Conservation (phyloP, 2,329 filamentous ascomycete species). For the Hypoxylon sp. region DNA sequence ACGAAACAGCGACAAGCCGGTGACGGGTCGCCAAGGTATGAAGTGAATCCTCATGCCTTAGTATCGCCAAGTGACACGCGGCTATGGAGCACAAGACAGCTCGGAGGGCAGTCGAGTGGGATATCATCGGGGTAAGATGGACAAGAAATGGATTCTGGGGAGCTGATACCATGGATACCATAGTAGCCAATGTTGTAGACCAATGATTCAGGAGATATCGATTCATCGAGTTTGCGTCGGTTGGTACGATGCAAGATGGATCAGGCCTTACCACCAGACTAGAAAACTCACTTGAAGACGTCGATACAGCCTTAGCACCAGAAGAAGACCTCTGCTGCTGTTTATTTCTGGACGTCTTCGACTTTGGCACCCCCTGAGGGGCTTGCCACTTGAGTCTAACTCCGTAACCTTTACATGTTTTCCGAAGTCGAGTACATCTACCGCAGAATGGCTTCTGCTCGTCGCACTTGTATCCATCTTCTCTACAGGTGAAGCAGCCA, state of each 20-base stretch:
- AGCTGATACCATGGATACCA: slow-evolving; percentile 52
- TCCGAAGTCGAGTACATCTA: slow-evolving; percentile 52
- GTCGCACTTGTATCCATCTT: slow-evolving; percentile 56
- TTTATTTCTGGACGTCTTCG: slow-evolving; percentile 23
- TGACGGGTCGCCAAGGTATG: slow-evolving; percentile 47
- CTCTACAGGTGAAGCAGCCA: slow-evolving; percentile 52
- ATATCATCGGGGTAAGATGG: slow-evolving; percentile 54
- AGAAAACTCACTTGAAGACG: slow-evolving; percentile 3
- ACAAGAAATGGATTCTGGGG: slow-evolving; percentile 52
- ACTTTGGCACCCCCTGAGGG: slow-evolving; percentile 28
- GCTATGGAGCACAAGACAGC: slow-evolving; percentile 54
- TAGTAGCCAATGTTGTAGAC: slow-evolving; percentile 48
- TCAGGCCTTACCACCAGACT: slow-evolving; percentile 16
- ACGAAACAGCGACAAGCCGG: slow-evolving; percentile 46
- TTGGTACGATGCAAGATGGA: slow-evolving; percentile 39
- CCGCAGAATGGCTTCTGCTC: slow-evolving; percentile 53
- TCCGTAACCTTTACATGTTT: slow-evolving; percentile 54
- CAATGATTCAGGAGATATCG: slow-evolving; percentile 53
- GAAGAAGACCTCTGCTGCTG: slow-evolving; percentile 26
- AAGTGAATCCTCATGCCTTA: slow-evolving; percentile 47
- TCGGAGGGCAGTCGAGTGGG: slow-evolving; percentile 49
- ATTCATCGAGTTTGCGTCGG: slow-evolving; percentile 33
- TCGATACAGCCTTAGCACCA: neutral
- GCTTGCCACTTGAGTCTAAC: slow-evolving; percentile 52
- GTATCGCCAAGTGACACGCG: slow-evolving; percentile 52